Conservation (phyloP, 768 basidiomycete species). For the Mycena venus region DNA sequence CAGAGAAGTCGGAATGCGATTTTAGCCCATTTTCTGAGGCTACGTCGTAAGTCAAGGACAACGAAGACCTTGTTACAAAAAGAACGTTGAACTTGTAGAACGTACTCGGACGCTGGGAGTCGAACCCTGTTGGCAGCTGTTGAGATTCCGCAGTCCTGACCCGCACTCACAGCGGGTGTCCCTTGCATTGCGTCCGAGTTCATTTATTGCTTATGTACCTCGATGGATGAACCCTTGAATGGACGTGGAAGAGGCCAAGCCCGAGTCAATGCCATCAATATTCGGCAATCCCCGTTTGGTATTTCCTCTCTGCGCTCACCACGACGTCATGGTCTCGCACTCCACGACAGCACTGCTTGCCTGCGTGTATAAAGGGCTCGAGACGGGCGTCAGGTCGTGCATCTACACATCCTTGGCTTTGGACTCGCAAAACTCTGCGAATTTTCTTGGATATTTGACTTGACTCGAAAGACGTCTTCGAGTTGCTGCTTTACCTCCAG, state of each 20-base stretch:
- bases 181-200: not conserved
- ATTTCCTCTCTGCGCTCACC: not conserved
- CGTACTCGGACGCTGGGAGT: not conserved
- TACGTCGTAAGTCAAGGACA: too few species aligned
- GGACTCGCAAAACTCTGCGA: not conserved
- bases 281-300: not conserved
- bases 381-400: too few species aligned
- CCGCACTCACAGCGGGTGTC: not conserved
- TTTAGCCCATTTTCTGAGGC: too few species aligned
- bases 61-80: too few species aligned
- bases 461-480: too few species aligned
- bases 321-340: not conserved
- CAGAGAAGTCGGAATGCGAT: too few species aligned
- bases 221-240: not conserved
- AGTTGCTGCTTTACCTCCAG: not conserved
- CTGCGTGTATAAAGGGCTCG: not conserved
- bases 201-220: not conserved
- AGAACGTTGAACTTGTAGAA: too few species aligned
- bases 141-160: too few species aligned
- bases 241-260: not conserved
- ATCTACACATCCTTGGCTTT: too few species aligned
- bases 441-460: too few species aligned
- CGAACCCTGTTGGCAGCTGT: not conserved
- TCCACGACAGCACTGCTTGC: not conserved
- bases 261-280: too few species aligned